These are phyloP conservation scores for Solanum piurae DNA, from an alignment of 257 asterid genomes.

Conservation along the genomic window DNA sequence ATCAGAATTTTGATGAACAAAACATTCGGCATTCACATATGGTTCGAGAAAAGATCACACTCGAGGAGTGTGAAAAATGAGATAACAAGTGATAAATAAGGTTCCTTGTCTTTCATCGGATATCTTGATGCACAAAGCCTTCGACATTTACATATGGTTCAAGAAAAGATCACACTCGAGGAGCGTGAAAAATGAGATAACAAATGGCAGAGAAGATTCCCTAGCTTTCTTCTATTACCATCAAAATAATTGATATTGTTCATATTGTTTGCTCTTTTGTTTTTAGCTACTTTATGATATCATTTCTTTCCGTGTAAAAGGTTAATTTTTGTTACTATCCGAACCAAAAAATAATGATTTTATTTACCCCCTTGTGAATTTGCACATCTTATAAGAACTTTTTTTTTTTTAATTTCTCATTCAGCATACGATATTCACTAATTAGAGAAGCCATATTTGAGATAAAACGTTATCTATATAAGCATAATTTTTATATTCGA, in stretches of 20 bases:
- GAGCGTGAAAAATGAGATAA: slow-evolving; percentile 1
- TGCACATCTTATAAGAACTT: not conserved
- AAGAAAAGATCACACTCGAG: rapidly evolving
- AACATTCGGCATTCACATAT: too few relatives aligned
- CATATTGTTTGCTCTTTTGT: slow-evolving; percentile 27
- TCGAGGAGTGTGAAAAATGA: too few relatives aligned
- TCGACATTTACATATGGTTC: rapidly evolving
- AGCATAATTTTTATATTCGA: not conserved
- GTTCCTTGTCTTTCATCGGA: not conserved
- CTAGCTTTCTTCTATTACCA: slow-evolving; percentile 13
- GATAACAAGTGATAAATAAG: not conserved
- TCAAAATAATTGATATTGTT: slow-evolving; percentile 23
- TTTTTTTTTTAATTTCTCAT: not conserved
- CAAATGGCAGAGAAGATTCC: slow-evolving; percentile 38
- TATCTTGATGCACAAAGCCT: not conserved
- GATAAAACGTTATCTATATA: not conserved
- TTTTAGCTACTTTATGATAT: slow-evolving; percentile 16
- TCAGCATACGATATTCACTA: not conserved
- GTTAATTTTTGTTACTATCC: slow-evolving; percentile 36
- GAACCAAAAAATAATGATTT: not conserved
- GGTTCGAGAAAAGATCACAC: too few relatives aligned
- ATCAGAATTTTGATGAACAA: not conserved
- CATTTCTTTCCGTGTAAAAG: slow-evolving; percentile 39
- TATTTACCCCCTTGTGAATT: not conserved
- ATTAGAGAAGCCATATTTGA: not conserved